A percentile compares a stretch with the other conserved stretches of the same genome.
These are phyloP conservation scores for Starmerella apicola DNA, from an alignment of 805 yeast species.

Conservation along the genomic window DNA sequence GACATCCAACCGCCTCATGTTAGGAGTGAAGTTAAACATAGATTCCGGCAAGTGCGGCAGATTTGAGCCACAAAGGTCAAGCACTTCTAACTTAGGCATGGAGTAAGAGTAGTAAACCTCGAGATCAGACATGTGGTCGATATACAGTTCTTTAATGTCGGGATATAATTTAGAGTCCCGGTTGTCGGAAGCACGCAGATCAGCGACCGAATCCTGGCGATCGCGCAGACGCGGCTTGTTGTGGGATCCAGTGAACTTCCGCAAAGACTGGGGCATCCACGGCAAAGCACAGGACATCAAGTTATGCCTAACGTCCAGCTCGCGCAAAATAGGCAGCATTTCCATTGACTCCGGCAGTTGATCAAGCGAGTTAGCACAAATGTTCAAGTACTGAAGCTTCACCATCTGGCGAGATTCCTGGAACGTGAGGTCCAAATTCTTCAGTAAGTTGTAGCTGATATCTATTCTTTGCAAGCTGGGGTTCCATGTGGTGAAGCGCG, in stretches of 20 bases:
- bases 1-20: slow-evolving; percentile 58
- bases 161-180: neutral
- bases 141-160: slow-evolving; percentile 2
- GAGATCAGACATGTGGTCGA: slow-evolving; percentile 7
- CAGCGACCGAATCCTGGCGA: slow-evolving; percentile 1
- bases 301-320: slow-evolving; percentile 63
- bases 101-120: slow-evolving; percentile 1
- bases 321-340: slow-evolving; percentile 46
- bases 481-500: slow-evolving; percentile 44
- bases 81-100: slow-evolving; percentile 25
- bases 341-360: slow-evolving; percentile 50
- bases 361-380: slow-evolving; percentile 67
- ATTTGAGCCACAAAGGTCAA: slow-evolving; percentile 74
- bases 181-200: neutral
- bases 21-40: slow-evolving; percentile 48
- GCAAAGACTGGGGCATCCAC: slow-evolving; percentile 22
- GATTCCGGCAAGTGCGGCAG: slow-evolving; percentile 58
- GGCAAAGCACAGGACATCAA: slow-evolving; percentile 29
- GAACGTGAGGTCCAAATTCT: slow-evolving; percentile 11
- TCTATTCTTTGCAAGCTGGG: slow-evolving; percentile 46
- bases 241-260: slow-evolving; percentile 20
- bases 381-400: slow-evolving; percentile 53
- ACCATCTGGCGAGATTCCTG: slow-evolving; percentile 47
- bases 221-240: slow-evolving; percentile 14
- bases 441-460: slow-evolving; percentile 63